Percentiles rank a stretch among this genome's conserved stretches.
Evolutionary conservation across 805 yeast genomes (phyloP).

Genomic region (Suhomyces pyralidae): DNA sequence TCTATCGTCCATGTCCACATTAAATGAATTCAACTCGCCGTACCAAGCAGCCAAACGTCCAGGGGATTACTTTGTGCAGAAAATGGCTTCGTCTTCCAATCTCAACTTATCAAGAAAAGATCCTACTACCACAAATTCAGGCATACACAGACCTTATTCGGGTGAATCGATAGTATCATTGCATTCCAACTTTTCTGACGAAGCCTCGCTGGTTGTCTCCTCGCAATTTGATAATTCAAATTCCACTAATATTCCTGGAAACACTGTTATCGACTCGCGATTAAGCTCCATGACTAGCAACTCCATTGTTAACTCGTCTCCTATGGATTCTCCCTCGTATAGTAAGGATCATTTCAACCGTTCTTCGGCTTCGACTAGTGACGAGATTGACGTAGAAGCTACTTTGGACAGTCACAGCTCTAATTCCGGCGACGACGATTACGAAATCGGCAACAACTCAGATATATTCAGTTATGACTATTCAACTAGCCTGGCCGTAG

Average conservation of each 20-base stretch:
- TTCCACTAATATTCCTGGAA: not conserved
- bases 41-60: conserved; percentile 28
- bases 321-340: conserved; percentile 16
- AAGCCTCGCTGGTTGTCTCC: conserved; percentile 28
- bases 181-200: conserved; percentile 35
- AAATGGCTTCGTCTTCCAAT: conserved; percentile 21
- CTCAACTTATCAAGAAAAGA: conserved; percentile 11
- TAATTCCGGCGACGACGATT: conserved; percentile 3
- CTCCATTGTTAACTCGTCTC: conserved; percentile 16
- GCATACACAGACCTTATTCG: conserved; percentile 24
- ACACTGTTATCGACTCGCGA: conserved; percentile 34
- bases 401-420: conserved; percentile 1
- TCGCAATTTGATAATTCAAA: conserved; percentile 28
- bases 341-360: conserved; percentile 4
- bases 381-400: not conserved
- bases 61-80: conserved; percentile 38
- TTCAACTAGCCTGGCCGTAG: not conserved
- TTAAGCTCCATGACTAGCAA: conserved; percentile 36
- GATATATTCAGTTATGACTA: conserved; percentile 1
- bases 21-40: conserved; percentile 12
- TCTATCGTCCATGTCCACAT: conserved; percentile 19
- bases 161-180: conserved; percentile 32
- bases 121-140: not conserved
- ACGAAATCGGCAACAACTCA: not conserved
- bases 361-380: conserved; percentile 5